A percentile compares a stretch with the other conserved stretches of the same genome.
These are phyloP conservation scores for Strobilomyces confusus DNA, from an alignment of 768 basidiomycete genomes.

Conservation along the genomic window DNA sequence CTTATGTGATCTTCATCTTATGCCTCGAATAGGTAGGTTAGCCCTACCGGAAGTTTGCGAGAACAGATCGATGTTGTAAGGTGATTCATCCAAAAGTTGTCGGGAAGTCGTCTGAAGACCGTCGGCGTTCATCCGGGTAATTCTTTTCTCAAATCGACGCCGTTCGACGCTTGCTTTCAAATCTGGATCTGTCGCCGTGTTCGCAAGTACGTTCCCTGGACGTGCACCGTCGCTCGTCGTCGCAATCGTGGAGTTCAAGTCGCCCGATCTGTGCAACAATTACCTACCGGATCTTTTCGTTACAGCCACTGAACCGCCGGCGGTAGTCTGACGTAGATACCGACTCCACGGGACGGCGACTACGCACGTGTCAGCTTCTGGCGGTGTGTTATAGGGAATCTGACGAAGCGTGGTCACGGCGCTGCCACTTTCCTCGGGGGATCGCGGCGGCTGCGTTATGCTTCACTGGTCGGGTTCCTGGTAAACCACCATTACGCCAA, in stretches of 20 bases:
- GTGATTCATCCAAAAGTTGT: background rate
- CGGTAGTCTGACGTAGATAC: too few relatives aligned
- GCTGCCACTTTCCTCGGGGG: too few relatives aligned
- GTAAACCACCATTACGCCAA: background rate
- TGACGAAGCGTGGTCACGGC: too few relatives aligned
- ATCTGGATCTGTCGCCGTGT: background rate
- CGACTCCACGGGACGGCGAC: too few relatives aligned
- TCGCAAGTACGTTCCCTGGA: background rate
- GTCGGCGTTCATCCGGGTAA: background rate
- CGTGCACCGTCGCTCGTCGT: too few relatives aligned
- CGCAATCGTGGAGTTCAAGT: too few relatives aligned
- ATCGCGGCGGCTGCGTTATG: too few relatives aligned
- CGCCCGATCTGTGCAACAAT: too few relatives aligned
- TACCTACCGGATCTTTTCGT: too few relatives aligned
- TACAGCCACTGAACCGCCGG: too few relatives aligned
- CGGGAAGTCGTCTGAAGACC: background rate
- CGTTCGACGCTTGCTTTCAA: background rate
- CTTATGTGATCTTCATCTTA: conserved; percentile 5
- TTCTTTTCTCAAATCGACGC: background rate
- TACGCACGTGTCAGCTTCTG: too few relatives aligned
- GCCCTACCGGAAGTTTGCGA: background rate
- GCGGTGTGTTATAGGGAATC: too few relatives aligned
- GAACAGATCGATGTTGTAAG: background rate
- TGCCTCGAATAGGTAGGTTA: background rate
- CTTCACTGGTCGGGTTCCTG: background rate